A percentile compares a stretch with the other conserved stretches of the same genome.
phyloP scores from a whole-genome alignment of 2,329 filamentous ascomycete species.

The Fusarium clavum region DNA sequence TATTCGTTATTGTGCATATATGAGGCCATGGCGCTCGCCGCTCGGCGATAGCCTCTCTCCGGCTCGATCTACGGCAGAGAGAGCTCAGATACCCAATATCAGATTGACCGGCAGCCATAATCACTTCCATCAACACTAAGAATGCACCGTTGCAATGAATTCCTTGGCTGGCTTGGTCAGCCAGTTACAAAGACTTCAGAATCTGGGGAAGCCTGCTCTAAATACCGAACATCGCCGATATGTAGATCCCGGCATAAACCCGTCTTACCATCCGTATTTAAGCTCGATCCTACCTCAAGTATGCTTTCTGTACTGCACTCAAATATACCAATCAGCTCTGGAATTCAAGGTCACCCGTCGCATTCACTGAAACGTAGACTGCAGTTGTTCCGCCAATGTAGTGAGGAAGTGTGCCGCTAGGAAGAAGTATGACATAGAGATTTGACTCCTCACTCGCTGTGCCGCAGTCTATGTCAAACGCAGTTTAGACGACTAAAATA shows the following conservation, averaged over 20 bases:
- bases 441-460: no score
- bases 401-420: no score
- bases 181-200: rapidly evolving
- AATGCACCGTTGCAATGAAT: background rate
- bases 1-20: conserved; percentile 28
- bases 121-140: background rate
- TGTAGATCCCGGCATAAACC: conserved; percentile 8
- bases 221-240: background rate
- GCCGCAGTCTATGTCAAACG: no score
- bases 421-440: no score
- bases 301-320: rapidly evolving
- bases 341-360: background rate
- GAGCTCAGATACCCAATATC: background rate
- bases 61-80: conserved; percentile 12
- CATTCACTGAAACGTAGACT: background rate
- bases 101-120: background rate
- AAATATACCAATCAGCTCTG: rapidly evolving
- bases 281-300: background rate
- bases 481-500: no score
- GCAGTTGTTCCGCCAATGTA: background rate
- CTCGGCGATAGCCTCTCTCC: conserved; percentile 35
- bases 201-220: background rate
- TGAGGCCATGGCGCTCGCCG: conserved; percentile 26
- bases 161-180: background rate
- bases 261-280: background rate